A percentile compares a stretch with the other conserved stretches of the same genome.
phyloP scores from a whole-genome alignment of 371 early-diverging fungal genomes.

The Mucor circinelloides region DNA sequence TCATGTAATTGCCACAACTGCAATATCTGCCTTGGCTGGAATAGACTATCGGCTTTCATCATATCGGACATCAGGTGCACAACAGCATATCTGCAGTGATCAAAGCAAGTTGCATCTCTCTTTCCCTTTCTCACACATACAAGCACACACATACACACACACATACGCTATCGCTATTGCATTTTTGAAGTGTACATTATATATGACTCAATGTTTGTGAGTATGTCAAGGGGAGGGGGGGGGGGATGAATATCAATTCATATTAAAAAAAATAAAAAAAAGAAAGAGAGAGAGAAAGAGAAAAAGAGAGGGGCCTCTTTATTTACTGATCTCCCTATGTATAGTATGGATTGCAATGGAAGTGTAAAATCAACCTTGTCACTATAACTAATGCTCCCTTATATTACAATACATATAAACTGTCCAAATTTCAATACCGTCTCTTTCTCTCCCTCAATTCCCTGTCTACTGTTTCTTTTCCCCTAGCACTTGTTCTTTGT shows the following conservation, averaged over 20 bases:
- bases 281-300: background rate
- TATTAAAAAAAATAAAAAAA: background rate
- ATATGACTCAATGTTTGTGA: background rate
- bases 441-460: background rate
- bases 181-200: too few species aligned
- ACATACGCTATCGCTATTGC: too few species aligned
- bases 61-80: background rate
- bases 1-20: background rate
- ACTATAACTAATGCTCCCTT: background rate
- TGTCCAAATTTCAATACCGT: background rate
- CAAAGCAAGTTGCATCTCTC: background rate
- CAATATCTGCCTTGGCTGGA: background rate
- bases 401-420: background rate
- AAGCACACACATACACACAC: too few species aligned
- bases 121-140: background rate
- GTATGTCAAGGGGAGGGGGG: background rate
- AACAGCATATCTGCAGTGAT: background rate
- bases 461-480: background rate
- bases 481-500: background rate
- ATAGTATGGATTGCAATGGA: background rate
- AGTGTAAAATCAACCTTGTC: background rate
- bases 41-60: background rate
- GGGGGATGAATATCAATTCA: background rate
- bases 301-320: background rate
- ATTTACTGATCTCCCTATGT: background rate